Evolutionary conservation across 1,139 yeast species (phyloP), one percentile per base, ranked within the genome.

Genomic region (Zygosaccharomyces sapae): DNA sequence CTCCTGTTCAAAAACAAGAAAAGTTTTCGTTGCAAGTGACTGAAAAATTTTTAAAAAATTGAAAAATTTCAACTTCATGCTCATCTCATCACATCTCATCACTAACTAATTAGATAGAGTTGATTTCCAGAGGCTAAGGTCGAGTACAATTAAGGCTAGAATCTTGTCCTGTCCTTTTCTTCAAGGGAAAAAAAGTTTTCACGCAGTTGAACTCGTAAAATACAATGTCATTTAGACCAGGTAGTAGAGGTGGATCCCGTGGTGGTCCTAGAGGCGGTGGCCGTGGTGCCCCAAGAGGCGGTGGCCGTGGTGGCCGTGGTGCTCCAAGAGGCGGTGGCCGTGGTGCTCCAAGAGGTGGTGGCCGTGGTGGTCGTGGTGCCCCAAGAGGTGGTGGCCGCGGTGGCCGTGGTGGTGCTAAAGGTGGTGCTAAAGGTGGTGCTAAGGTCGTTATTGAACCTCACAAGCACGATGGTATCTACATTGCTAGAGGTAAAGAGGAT

Each of bases 401-500:
- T 59, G 86, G 86, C 69, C 86, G 25, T 22, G 25, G 25, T 5
- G 25, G 25, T 22, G 25, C 25, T 22, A 22, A 22, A 22, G 25
- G 25, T 2, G 25, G 25, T 22, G 8, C 86, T 57, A 65, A 75
- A 58, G 86, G 86, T 59, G 98, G 97, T 70, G 95, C 96, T 65
- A 92, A 86, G 77, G 97, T 90, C 59, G 89, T 92, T 65, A 86
- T 92, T 62, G 98, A 92, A 76, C 97, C 97, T 61, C 98, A 92
- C 74, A 86, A 96, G 76, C 97, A 90, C 70, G 95, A 92, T 46
- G 92, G 92, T 81, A 96, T 92, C 59, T 92, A 83, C 82, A 89
- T 92, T 73, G 98, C 97, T 70, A 89, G 97, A 77, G 98, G 98
- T 71, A 92, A 92, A 76, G 98, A 92, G 77, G 98, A 94, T 80